Conservation (phyloP, 176 grass and related monocot genomes). For the Secale cereale region DNA sequence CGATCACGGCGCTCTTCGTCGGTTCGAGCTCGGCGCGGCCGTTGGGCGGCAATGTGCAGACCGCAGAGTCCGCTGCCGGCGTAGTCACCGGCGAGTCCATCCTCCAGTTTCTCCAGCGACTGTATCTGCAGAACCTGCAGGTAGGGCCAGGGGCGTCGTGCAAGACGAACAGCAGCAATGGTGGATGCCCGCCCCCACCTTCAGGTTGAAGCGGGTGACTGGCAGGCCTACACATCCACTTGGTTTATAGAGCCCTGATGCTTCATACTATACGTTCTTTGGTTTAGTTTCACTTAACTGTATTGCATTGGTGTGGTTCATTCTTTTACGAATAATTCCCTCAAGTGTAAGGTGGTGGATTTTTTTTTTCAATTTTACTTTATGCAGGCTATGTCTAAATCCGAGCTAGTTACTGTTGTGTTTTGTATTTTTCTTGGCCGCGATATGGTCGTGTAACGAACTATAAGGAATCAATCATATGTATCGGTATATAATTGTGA, state of each 20-base stretch:
- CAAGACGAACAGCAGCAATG: conserved; percentile 27
- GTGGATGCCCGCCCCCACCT: conserved; percentile 12
- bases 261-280: neutral
- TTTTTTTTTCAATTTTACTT: neutral
- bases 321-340: neutral
- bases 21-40: conserved; percentile 35
- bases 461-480: no score
- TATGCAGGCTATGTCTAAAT: neutral
- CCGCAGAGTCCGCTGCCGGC: neutral
- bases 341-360: neutral
- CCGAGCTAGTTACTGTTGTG: no score
- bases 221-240: neutral
- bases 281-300: neutral
- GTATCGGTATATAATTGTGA: no score
- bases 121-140: conserved; percentile 42
- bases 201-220: neutral
- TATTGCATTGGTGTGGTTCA: neutral
- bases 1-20: neutral
- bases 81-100: conserved; percentile 8
- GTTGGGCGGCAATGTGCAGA: neutral
- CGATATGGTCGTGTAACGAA: neutral
- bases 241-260: neutral
- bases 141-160: conserved; percentile 15
- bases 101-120: conserved; percentile 17
- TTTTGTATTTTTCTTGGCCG: neutral